Base-by-base conservation (phyloP, 352 stramenopile genomes). In the Halophytophthora batemanensis region DNA sequence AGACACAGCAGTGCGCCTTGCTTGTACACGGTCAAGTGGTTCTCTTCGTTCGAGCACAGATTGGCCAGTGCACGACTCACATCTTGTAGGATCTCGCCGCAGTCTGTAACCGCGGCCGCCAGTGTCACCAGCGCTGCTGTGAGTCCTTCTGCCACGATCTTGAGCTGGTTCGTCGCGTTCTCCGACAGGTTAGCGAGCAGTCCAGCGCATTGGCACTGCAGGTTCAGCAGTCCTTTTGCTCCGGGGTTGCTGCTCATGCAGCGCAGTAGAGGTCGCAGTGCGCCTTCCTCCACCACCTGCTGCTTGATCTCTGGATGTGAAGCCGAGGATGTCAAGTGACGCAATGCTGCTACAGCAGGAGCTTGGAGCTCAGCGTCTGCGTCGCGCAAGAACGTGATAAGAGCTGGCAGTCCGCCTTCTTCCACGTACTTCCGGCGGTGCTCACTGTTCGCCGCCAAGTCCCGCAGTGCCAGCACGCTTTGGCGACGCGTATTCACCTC, bases 41-140 rank as follows among this genome's bases (percentile, higher is more conserved):
- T 97, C 54, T 97, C 93, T 45, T 98, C 95, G 64, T 98, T 98
- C 25, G 87, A 91, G 56, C 77, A 90, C 14, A 98, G 50, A 54
- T 98, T 98, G 4, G 94, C 95, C 12, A 99, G 64, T 7, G 90
- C 69, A 10, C 94, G 81, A 22, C 86, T 86, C 34, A 93, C 88
- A 58, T 98, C 96, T 70, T 98, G 94, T 40, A 96, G 87, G 29
- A 98, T 96, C 64, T 99, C 94, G 7, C 82, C 71, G 61, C 94
- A 88, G 22, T 96, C 83, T 38, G 48, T 46, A 19, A 82, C 74
- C 0, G 64, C 55, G 4, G 75, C 53, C 1, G 77, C 73, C 34
- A 99, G 75, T 22, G 70, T 48, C 35, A 95, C 80, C 8, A 98
- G 69, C 7, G 87, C 84, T 6, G 76, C 63, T 3, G 96, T 87